A percentile compares a stretch with the other conserved stretches of the same genome.
phyloP scores from a whole-genome alignment of 1,284 basidiomycete species.

The Erythrobasidium hasegawianum region DNA sequence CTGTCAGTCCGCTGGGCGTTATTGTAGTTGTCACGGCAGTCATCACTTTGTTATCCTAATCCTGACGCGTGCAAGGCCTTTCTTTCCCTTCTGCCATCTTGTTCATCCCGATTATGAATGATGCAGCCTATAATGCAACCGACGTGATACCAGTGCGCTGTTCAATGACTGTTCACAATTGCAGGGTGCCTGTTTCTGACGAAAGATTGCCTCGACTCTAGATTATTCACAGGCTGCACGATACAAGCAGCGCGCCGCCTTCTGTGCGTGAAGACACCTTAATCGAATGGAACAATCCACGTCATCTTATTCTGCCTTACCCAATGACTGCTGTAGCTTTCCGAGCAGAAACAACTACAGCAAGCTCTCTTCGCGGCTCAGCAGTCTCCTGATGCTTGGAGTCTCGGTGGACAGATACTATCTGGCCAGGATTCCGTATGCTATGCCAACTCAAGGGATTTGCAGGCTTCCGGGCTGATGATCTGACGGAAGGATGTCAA shows the following conservation, averaged over 20 bases:
- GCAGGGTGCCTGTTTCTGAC: not conserved
- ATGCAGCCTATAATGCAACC: not conserved
- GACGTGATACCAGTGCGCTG: not conserved
- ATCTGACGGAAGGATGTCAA: conserved; percentile 31
- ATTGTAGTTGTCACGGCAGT: too few species aligned
- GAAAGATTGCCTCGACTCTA: not conserved
- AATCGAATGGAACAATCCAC: too few species aligned
- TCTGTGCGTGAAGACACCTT: conserved; percentile 1
- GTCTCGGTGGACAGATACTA: conserved; percentile 19
- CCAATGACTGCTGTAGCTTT: too few species aligned
- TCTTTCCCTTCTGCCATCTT: too few species aligned
- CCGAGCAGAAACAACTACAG: conserved; percentile 31
- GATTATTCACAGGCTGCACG: conserved; percentile 30
- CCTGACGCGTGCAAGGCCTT: too few species aligned
- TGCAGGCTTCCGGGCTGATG: not conserved
- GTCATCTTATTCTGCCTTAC: too few species aligned
- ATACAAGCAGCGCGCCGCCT: conserved; percentile 1
- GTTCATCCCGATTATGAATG: not conserved
- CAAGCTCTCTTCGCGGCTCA: conserved; percentile 33
- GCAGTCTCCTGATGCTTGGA: conserved; percentile 28
- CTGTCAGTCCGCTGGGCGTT: too few species aligned
- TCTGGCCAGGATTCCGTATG: conserved; percentile 7
- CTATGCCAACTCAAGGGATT: not conserved
- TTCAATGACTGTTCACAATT: not conserved
- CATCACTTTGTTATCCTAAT: too few species aligned